Evolutionary conservation across 2,329 filamentous ascomycete species (phyloP).

Genomic region (Orbilia oligospora): DNA sequence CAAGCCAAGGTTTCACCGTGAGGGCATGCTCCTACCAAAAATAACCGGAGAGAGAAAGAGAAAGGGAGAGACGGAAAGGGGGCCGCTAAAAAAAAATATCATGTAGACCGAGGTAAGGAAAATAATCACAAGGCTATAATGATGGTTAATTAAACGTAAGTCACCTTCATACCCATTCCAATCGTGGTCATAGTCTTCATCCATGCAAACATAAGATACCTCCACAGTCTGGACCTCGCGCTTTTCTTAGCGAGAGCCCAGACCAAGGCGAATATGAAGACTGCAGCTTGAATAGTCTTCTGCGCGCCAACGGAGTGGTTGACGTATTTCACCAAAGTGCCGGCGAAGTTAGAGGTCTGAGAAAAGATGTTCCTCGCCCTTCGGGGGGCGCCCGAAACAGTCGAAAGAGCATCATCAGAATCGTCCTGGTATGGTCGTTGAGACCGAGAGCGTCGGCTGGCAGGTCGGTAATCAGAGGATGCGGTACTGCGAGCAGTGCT

Average conservation of each 20-base stretch:
- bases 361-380: slow-evolving; percentile 43
- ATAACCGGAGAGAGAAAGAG: slow-evolving; percentile 8
- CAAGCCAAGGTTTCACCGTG: slow-evolving; percentile 19
- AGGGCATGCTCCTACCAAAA: slow-evolving; percentile 25
- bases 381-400: slow-evolving; percentile 47
- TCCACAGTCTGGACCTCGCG: slow-evolving; percentile 80
- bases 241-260: slow-evolving; percentile 81
- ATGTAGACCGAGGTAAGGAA: slow-evolving; percentile 23
- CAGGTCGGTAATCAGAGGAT: slow-evolving; percentile 60
- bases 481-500: slow-evolving; percentile 72
- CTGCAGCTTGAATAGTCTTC: slow-evolving; percentile 75
- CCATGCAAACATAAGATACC: slow-evolving; percentile 80
- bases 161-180: slow-evolving; percentile 97
- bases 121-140: slow-evolving; percentile 15
- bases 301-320: slow-evolving; percentile 72
- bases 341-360: slow-evolving; percentile 60
- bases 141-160: slow-evolving; percentile 78
- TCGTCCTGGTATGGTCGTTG: slow-evolving; percentile 51
- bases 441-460: slow-evolving; percentile 55
- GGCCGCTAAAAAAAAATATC: slow-evolving; percentile 17
- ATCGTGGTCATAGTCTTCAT: slow-evolving; percentile 85
- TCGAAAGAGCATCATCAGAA: slow-evolving; percentile 52
- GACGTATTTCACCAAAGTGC: slow-evolving; percentile 63
- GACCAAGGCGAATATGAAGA: slow-evolving; percentile 84
- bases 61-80: neutral